phyloP scores from a whole-genome alignment of 495 filamentous ascomycete genomes.

The Hypoxylon rickii region DNA sequence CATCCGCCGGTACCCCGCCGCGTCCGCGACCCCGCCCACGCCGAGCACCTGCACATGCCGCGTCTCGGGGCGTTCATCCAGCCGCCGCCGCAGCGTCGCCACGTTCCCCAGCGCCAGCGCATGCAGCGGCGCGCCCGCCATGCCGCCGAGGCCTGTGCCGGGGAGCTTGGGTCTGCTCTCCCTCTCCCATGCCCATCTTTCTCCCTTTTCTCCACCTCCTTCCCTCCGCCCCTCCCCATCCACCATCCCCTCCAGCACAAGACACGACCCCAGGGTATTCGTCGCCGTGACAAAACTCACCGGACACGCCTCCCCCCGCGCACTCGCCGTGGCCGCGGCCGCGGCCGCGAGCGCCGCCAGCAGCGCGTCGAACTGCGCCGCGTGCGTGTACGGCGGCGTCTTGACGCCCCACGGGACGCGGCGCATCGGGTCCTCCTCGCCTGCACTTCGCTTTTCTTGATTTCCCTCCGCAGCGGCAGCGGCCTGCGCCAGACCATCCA shows the following conservation, averaged over 20 bases:
- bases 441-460: too few species aligned
- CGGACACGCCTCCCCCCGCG: conserved; percentile 24
- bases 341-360: conserved; percentile 50
- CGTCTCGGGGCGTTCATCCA: conserved; percentile 47
- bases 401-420: conserved; percentile 68
- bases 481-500: conserved; percentile 41
- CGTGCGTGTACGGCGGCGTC: conserved; percentile 71
- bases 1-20: conserved; percentile 64
- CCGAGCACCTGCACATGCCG: conserved; percentile 62
- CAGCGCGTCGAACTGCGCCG: conserved; percentile 60
- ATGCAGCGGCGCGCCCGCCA: conserved; percentile 70
- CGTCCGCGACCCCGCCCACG: conserved; percentile 67
- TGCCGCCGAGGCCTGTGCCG: conserved; percentile 60
- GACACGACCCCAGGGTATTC: conserved; percentile 71
- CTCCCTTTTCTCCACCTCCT: not conserved
- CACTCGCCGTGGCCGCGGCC: not conserved
- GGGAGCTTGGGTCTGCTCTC: not conserved
- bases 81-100: conserved; percentile 56
- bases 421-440: too few species aligned
- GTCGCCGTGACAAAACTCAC: conserved; percentile 70
- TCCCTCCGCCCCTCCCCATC: not conserved
- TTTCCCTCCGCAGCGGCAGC: conserved; percentile 3
- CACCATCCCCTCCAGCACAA: conserved; percentile 49
- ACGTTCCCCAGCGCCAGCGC: conserved; percentile 78
- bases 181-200: not conserved